phyloP scores from a whole-genome alignment of 768 basidiomycete species.

The Mycena alexandri region DNA sequence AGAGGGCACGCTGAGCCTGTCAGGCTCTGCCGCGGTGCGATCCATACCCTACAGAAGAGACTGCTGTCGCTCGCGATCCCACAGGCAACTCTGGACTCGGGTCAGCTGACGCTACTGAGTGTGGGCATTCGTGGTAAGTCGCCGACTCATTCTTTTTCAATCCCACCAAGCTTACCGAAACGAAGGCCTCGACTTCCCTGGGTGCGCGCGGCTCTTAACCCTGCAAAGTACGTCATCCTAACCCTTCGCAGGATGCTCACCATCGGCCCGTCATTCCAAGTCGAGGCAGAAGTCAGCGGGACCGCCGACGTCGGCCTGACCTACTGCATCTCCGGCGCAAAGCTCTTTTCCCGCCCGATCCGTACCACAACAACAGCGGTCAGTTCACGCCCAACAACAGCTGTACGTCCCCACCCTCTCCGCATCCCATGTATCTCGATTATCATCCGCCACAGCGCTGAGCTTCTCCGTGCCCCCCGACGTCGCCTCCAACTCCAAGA shows the following conservation, averaged over 20 bases:
- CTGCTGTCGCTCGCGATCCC: not conserved
- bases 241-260: slow-evolving; percentile 48
- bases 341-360: too few species aligned
- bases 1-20: slow-evolving; percentile 45
- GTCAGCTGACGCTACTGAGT: slow-evolving; percentile 44
- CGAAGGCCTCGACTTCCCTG: slow-evolving; percentile 45
- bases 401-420: slow-evolving; percentile 40
- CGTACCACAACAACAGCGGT: too few species aligned
- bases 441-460: slow-evolving; percentile 41
- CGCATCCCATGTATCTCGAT: not conserved
- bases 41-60: not conserved
- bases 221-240: not conserved
- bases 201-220: slow-evolving; percentile 37
- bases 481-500: slow-evolving; percentile 42
- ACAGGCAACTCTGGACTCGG: slow-evolving; percentile 47
- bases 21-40: slow-evolving; percentile 39
- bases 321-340: slow-evolving; percentile 47
- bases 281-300: slow-evolving; percentile 44
- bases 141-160: too few species aligned
- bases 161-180: too few species aligned
- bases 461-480: slow-evolving; percentile 50
- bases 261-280: slow-evolving; percentile 54
- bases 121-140: slow-evolving; percentile 47
- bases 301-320: slow-evolving; percentile 50
- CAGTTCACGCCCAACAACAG: too few species aligned